These are phyloP conservation scores for Neoboletus brunneissimus DNA, from an alignment of 768 basidiomycete species.

Conservation along the genomic window DNA sequence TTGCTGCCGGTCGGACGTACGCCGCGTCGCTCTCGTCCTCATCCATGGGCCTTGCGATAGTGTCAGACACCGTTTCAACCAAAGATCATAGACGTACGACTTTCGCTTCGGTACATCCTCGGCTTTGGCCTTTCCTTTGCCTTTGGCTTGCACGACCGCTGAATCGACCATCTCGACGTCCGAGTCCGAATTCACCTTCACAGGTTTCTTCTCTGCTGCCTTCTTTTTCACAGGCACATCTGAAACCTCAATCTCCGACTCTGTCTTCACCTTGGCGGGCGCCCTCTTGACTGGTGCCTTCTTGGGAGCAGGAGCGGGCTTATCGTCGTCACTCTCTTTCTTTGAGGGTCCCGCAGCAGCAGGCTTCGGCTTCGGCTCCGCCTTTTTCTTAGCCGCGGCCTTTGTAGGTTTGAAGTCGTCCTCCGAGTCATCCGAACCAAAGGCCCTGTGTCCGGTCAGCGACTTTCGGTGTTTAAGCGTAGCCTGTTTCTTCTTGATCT, in stretches of 20 bases:
- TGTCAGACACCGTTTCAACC: conserved; percentile 10
- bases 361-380: conserved; percentile 25
- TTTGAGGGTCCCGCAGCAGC: conserved; percentile 41
- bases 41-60: conserved; percentile 29
- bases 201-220: conserved; percentile 18
- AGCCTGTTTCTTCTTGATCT: conserved; percentile 55
- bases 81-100: conserved; percentile 42
- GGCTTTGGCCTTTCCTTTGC: conserved; percentile 45
- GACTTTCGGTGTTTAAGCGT: conserved; percentile 55
- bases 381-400: conserved; percentile 40
- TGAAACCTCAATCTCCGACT: conserved; percentile 39
- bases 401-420: conserved; percentile 58
- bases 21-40: conserved; percentile 42
- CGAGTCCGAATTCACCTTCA: conserved; percentile 38
- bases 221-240: conserved; percentile 22
- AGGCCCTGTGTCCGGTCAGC: conserved; percentile 39
- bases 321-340: conserved; percentile 43
- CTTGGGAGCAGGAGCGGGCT: conserved; percentile 26
- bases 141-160: conserved; percentile 31
- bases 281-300: conserved; percentile 34
- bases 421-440: conserved; percentile 41
- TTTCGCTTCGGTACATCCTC: conserved; percentile 56
- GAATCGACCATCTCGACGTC: conserved; percentile 34
- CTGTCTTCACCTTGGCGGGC: conserved; percentile 36
- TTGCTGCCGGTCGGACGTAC: conserved; percentile 45